These are phyloP conservation scores for Melastoma malabathricum DNA, from an alignment of 345 rosid genomes.

Conservation along the genomic window DNA sequence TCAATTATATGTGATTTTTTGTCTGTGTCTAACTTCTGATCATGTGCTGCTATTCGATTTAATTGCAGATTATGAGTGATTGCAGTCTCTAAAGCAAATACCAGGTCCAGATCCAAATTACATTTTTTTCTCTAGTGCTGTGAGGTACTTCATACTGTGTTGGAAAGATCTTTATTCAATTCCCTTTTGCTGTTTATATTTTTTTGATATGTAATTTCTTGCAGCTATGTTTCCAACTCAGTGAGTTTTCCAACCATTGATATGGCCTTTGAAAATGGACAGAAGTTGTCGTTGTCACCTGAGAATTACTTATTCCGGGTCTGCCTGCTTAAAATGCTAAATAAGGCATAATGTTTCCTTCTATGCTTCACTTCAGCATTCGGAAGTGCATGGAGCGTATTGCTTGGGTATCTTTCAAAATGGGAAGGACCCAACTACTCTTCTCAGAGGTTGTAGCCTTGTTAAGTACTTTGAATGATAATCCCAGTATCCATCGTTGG, in stretches of 20 bases:
- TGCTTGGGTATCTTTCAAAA: slow-evolving; percentile 87
- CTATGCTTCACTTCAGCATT: slow-evolving; percentile 38
- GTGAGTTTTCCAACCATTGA: slow-evolving; percentile 60
- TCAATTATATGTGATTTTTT: too few species aligned
- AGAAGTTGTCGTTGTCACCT: slow-evolving; percentile 61
- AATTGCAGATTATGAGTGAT: slow-evolving; percentile 48
- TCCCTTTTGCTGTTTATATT: neutral
- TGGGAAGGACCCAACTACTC: slow-evolving; percentile 77
- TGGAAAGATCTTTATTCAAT: slow-evolving; percentile 2
- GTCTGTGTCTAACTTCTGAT: neutral
- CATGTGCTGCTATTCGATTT: neutral
- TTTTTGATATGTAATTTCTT: neutral
- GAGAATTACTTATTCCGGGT: slow-evolving; percentile 89
- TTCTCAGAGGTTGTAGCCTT: slow-evolving; percentile 54
- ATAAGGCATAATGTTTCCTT: neutral
- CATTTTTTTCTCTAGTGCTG: slow-evolving; percentile 60
- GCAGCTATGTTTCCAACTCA: slow-evolving; percentile 44
- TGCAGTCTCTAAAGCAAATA: slow-evolving; percentile 46
- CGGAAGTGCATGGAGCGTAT: slow-evolving; percentile 61
- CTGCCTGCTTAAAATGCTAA: too few species aligned
- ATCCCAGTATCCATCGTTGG: too few species aligned
- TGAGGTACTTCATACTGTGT: slow-evolving; percentile 34
- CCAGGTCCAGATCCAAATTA: slow-evolving; percentile 87
- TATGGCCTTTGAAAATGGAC: slow-evolving; percentile 53
- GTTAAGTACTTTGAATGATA: neutral